A percentile compares a stretch with the other conserved stretches of the same genome.
These are phyloP conservation scores for Pseudopyricularia cyperi DNA, from an alignment of 2,329 filamentous ascomycete genomes.

Conservation along the genomic window DNA sequence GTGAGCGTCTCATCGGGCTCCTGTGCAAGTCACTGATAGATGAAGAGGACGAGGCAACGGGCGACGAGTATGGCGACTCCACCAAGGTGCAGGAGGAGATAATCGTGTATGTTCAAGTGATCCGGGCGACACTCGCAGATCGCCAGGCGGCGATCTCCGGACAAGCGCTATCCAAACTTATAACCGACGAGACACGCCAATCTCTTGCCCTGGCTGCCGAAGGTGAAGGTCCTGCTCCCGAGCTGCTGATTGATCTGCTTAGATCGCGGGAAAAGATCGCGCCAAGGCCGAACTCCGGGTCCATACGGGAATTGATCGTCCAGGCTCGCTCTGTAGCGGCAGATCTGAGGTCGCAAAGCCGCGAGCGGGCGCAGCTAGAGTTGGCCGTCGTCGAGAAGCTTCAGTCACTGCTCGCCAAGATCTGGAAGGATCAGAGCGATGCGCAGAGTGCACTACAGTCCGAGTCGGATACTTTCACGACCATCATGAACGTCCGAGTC, in stretches of 20 bases:
- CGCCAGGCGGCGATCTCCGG: slow-evolving; percentile 66
- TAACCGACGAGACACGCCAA: slow-evolving; percentile 56
- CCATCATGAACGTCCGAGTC: slow-evolving; percentile 70
- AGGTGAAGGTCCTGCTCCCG: slow-evolving; percentile 58
- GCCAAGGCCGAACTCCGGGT: slow-evolving; percentile 38
- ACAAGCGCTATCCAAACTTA: slow-evolving; percentile 53
- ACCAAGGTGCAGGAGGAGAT: slow-evolving; percentile 81
- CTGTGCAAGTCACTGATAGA: slow-evolving; percentile 69
- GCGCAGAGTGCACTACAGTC: slow-evolving; percentile 37
- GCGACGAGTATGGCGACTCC: slow-evolving; percentile 81
- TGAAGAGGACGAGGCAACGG: slow-evolving; percentile 56
- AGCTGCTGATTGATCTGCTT: slow-evolving; percentile 42
- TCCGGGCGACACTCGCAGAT: slow-evolving; percentile 67
- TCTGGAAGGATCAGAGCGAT: slow-evolving; percentile 32
- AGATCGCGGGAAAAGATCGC: slow-evolving; percentile 31
- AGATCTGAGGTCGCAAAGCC: neutral
- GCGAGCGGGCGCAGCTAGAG: slow-evolving; percentile 45
- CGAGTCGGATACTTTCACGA: slow-evolving; percentile 64
- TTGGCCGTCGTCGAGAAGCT: slow-evolving; percentile 52
- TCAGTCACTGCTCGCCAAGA: slow-evolving; percentile 32
- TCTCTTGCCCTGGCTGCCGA: slow-evolving; percentile 47
- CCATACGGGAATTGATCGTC: slow-evolving; percentile 56
- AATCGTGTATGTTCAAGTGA: slow-evolving; percentile 69
- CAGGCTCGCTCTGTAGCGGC: slow-evolving; percentile 51
- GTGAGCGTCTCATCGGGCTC: slow-evolving; percentile 57